Evolutionary conservation across 306 rosid genomes (phyloP).

Genomic region (Delonix regia): DNA sequence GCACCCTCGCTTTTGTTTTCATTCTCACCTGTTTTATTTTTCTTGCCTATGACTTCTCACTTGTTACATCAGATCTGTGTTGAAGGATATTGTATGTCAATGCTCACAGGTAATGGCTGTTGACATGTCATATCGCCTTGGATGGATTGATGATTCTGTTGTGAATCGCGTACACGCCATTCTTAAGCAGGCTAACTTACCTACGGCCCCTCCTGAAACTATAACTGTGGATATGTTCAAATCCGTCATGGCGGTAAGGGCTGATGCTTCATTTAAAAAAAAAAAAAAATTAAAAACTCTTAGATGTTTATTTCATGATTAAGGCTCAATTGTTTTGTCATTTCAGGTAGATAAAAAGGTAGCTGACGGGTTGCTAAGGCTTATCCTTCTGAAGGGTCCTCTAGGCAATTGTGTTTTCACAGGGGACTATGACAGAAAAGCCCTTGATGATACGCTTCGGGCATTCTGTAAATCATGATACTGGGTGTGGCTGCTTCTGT

Average conservation of each 20-base stretch:
- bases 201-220: conserved; percentile 68
- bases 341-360: conserved; percentile 95
- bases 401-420: conserved; percentile 91
- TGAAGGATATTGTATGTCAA: conserved; percentile 29
- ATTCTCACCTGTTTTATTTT: background rate
- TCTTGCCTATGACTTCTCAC: background rate
- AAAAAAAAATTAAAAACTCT: background rate
- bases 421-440: conserved; percentile 84
- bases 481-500: background rate
- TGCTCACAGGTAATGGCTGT: conserved; percentile 86
- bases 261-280: background rate
- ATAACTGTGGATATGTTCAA: conserved; percentile 87
- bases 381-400: conserved; percentile 88
- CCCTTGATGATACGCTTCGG: conserved; percentile 75
- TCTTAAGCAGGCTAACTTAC: conserved; percentile 71
- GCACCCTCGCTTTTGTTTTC: conserved; percentile 15
- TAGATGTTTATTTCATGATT: background rate
- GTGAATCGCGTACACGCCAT: conserved; percentile 74
- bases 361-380: conserved; percentile 90
- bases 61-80: background rate
- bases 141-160: conserved; percentile 89
- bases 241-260: conserved; percentile 91
- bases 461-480: conserved; percentile 79
- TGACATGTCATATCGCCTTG: conserved; percentile 93
- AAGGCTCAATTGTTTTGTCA: conserved; percentile 26